These are phyloP conservation scores for Dryas drummondii DNA, from an alignment of 306 rosid genomes.

Conservation along the genomic window DNA sequence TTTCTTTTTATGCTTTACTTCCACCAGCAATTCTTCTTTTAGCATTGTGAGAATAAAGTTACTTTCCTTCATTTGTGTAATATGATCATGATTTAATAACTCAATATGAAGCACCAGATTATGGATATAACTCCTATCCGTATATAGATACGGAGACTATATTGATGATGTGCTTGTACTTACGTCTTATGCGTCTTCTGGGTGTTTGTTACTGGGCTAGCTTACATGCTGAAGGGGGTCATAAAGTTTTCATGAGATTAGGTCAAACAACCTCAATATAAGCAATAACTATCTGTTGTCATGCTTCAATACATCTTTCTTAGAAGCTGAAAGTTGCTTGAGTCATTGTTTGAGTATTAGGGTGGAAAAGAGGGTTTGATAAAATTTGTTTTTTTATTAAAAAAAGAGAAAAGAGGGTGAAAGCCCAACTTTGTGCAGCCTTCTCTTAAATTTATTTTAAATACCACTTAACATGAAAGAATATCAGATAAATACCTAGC, in stretches of 20 bases:
- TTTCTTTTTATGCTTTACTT: conserved; percentile 2
- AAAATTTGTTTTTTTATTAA: no score
- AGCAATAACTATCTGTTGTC: background rate
- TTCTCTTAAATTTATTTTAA: background rate
- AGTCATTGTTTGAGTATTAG: background rate
- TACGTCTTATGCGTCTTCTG: background rate
- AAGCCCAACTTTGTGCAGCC: background rate
- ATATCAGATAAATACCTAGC: background rate
- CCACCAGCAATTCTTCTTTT: background rate
- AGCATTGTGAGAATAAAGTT: background rate
- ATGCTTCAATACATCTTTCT: background rate
- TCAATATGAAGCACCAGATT: background rate
- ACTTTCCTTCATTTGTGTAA: background rate
- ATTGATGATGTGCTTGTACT: background rate
- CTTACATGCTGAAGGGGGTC: background rate
- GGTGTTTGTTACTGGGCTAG: background rate
- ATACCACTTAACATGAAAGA: background rate
- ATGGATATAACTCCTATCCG: background rate
- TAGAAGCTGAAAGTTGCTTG: background rate
- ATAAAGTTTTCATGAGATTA: background rate
- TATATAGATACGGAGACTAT: background rate
- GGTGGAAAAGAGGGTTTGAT: no score
- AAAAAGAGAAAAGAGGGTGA: background rate
- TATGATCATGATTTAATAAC: background rate
- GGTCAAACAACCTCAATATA: background rate